Percentiles rank a stretch among this genome's conserved stretches.
Conservation (phyloP, 768 basidiomycete species). For the Rickenella mellea region DNA sequence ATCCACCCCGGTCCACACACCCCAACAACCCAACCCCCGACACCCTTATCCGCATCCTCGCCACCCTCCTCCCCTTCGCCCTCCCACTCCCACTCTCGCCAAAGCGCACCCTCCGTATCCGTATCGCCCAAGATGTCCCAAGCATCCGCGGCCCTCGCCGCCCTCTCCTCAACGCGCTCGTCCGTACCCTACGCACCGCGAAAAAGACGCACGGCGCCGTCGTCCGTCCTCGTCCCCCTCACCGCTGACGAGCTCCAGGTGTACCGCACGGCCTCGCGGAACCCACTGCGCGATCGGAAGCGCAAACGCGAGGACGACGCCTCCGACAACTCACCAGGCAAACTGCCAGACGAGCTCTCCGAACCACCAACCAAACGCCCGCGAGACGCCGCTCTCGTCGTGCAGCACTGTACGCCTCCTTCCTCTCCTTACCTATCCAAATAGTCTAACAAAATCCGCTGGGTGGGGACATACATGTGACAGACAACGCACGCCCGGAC, state of each 20-base stretch:
- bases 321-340: slow-evolving; percentile 7
- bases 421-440: neutral
- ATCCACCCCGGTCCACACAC: no score
- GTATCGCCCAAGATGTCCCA: no score
- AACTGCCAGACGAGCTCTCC: slow-evolving; percentile 26
- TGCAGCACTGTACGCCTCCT: slow-evolving; percentile 63
- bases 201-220: slow-evolving; percentile 49
- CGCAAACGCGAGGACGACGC: slow-evolving; percentile 18
- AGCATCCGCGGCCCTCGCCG: slow-evolving; percentile 21
- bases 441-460: no score
- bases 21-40: no score
- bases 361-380: slow-evolving; percentile 40
- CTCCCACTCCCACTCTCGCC: slow-evolving; percentile 15
- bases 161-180: slow-evolving; percentile 19
- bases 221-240: slow-evolving; percentile 56
- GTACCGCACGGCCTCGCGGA: slow-evolving; percentile 29
- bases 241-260: slow-evolving; percentile 50
- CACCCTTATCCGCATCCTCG: slow-evolving; percentile 16
- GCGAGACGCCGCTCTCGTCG: slow-evolving; percentile 66
- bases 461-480: no score
- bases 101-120: slow-evolving; percentile 5
- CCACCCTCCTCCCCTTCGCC: slow-evolving; percentile 8
- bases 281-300: slow-evolving; percentile 37
- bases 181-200: slow-evolving; percentile 56
- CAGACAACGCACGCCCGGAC: slow-evolving; percentile 91